These are phyloP conservation scores for Solanum virginianum DNA, from an alignment of 257 asterid genomes.

Conservation along the genomic window DNA sequence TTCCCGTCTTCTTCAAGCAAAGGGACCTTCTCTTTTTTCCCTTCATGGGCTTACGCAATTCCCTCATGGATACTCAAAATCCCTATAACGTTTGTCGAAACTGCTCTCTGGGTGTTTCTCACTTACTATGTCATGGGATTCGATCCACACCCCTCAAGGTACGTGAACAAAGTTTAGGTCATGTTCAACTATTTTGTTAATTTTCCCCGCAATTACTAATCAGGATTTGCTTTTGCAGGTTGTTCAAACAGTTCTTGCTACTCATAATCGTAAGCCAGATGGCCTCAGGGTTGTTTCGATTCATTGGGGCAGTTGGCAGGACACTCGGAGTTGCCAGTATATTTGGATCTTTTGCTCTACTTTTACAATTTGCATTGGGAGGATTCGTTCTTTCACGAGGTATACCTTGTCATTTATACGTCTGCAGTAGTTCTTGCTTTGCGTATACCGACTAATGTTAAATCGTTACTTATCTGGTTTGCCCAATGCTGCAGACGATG, in stretches of 20 bases:
- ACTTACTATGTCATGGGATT: slow-evolving; percentile 60
- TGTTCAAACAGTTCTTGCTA: slow-evolving; percentile 40
- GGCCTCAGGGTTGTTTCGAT: slow-evolving; percentile 44
- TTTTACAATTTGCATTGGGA: slow-evolving; percentile 48
- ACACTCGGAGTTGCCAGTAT: slow-evolving; percentile 54
- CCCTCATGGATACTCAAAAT: slow-evolving; percentile 56
- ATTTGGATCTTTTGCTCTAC: slow-evolving; percentile 43
- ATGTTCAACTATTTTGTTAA: not conserved
- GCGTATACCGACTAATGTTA: not conserved
- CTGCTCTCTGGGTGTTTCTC: slow-evolving; percentile 36
- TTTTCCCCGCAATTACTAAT: not conserved
- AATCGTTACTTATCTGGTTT: not conserved
- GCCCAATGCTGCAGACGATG: slow-evolving; percentile 25
- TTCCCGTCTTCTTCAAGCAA: slow-evolving; percentile 61
- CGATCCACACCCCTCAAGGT: slow-evolving; percentile 62
- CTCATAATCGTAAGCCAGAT: slow-evolving; percentile 28
- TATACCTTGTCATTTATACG: not conserved
- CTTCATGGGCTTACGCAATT: slow-evolving; percentile 51
- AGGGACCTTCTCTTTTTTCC: slow-evolving; percentile 46
- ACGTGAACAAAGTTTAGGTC: not conserved
- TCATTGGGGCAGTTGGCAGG: slow-evolving; percentile 51
- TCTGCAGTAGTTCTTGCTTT: not conserved
- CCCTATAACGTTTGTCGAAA: slow-evolving; percentile 41
- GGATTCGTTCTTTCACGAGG: slow-evolving; percentile 61
- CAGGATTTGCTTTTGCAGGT: slow-evolving; percentile 12